Conservation (phyloP, 495 filamentous ascomycete genomes). For the Peziza echinospora region DNA sequence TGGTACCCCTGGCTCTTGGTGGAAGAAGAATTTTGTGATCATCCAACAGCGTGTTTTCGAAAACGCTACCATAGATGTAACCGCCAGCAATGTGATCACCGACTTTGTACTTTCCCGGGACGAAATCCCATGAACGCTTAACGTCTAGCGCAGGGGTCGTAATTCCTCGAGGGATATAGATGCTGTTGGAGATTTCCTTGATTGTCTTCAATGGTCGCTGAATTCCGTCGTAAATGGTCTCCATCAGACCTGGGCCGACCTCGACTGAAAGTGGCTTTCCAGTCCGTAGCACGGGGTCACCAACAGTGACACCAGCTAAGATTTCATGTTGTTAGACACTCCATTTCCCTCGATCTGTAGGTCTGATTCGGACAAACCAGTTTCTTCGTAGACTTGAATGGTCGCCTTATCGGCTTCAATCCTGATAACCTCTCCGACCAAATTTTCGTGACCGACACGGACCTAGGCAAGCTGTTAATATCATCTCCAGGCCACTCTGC, state of each 20-base stretch:
- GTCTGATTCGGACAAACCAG: too few relatives aligned
- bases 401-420: conserved; percentile 88
- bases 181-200: conserved; percentile 49
- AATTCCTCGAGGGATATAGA: conserved; percentile 95
- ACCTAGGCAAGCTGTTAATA: conserved; percentile 30
- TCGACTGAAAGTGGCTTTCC: conserved; percentile 94
- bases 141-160: conserved; percentile 71
- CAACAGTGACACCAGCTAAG: conserved; percentile 80
- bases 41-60: conserved; percentile 85
- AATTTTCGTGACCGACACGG: conserved; percentile 65
- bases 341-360: background rate
- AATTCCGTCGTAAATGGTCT: conserved; percentile 99
- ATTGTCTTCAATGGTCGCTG: conserved; percentile 84
- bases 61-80: conserved; percentile 81
- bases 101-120: conserved; percentile 59
- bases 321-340: conserved; percentile 9
- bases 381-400: conserved; percentile 98
- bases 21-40: conserved; percentile 94
- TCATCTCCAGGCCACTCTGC: conserved; percentile 3
- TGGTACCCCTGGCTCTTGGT: conserved; percentile 70
- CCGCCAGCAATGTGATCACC: conserved; percentile 94
- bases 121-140: conserved; percentile 87
- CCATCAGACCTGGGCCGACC: conserved; percentile 87
- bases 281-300: conserved; percentile 74
- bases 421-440: conserved; percentile 95